Percentiles rank a stretch among this genome's conserved stretches.
Conservation (phyloP, 345 rosid species). For the Carallia pectinifolia region DNA sequence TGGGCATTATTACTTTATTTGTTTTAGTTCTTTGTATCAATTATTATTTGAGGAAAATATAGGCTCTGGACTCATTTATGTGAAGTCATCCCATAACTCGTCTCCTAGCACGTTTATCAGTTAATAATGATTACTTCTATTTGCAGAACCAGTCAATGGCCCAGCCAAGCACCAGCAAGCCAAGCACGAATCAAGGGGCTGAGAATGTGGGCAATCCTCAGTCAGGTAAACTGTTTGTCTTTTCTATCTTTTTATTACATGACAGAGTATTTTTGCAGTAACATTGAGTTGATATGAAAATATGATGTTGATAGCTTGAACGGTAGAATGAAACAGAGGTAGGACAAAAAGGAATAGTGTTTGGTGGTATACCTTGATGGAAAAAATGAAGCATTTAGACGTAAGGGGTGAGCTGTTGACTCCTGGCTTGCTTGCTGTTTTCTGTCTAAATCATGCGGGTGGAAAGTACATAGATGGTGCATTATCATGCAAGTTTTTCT, state of each 20-base stretch:
- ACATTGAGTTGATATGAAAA: neutral
- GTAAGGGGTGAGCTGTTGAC: too few relatives aligned
- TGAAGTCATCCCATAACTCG: neutral
- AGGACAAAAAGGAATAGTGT: too few relatives aligned
- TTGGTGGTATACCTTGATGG: neutral
- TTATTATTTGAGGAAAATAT: neutral
- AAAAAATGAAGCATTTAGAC: too few relatives aligned
- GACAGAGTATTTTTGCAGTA: neutral
- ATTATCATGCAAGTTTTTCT: too few relatives aligned
- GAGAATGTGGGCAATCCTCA: constrained; percentile 45
- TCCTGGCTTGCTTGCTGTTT: too few relatives aligned
- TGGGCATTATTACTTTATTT: neutral
- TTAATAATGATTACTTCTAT: neutral
- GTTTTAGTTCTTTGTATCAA: neutral
- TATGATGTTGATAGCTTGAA: too few relatives aligned
- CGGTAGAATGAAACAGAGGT: too few relatives aligned
- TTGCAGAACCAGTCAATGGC: constrained; percentile 51
- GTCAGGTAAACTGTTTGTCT: constrained; percentile 38
- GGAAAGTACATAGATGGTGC: too few relatives aligned
- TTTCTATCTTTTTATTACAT: neutral
- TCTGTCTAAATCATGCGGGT: too few relatives aligned
- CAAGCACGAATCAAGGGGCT: constrained; percentile 45
- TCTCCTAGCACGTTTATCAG: neutral
- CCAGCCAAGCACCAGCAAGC: constrained; percentile 58
- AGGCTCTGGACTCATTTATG: neutral